Evolutionary conservation across 2,329 filamentous ascomycete species (phyloP), one percentile per base, ranked within the genome.

Genomic region (Xylaria sp.): DNA sequence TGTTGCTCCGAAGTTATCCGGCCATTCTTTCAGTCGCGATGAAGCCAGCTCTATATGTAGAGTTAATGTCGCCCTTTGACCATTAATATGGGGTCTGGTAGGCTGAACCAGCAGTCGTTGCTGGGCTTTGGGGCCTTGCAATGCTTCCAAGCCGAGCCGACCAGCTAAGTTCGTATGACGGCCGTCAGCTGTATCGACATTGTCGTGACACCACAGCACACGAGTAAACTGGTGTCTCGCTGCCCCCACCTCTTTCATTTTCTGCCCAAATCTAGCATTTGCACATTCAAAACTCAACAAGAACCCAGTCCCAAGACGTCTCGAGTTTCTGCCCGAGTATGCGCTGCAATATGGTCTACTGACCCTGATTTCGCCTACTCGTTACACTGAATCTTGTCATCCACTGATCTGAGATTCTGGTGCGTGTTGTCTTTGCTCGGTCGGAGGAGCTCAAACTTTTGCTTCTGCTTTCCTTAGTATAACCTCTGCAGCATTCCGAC

Each of bases 1-100:
- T 61, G 44, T 72, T 57, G 56, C 51, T 70, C 59, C 66, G 72
- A 73, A 67, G 67, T 55, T 61, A 58, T 64, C 66, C 71, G 69
- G 70, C 65, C 70, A 69, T 74, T 71, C 61, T 71, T 64, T 69
- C 68, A 65, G 67, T 71, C 64, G 57, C 66, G 70, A 65, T 62
- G 66, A 64, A 67, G 66, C 63, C 60, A 57, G 58, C 60, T 64
- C 72, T 69, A 72, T 57, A 66, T 67, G 65, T 64, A 57, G 69
- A 74, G 69, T 69, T 69, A 72, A 66, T 60, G 73, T 72, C 58
- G 52, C 70, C 60, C 46, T 66, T 63, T 59, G 62, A 51, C 63
- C 50, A 31, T 25, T 23, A 58, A 46, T 37, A 41, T 67, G 56
- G 66, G 44, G 54, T 60, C 46, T n/a, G 54, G 54, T 62, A 52